A percentile compares a stretch with the other conserved stretches of the same genome.
Conservation (phyloP, 805 yeast genomes). For the Candida nanaspora region DNA sequence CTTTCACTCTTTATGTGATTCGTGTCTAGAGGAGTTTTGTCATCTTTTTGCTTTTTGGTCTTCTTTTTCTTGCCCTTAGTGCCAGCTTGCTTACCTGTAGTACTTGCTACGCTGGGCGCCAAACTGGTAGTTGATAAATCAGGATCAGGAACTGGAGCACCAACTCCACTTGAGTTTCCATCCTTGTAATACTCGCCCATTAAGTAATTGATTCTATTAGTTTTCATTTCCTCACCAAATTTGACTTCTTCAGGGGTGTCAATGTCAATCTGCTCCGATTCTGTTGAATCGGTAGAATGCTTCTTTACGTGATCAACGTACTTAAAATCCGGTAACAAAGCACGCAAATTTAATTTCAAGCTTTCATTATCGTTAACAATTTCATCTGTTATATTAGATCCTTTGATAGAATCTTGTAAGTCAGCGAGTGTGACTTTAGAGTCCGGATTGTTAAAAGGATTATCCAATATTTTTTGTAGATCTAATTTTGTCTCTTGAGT, state of each 20-base stretch:
- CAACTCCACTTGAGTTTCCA: too few species aligned
- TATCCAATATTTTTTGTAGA: conserved; percentile 31
- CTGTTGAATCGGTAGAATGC: neutral
- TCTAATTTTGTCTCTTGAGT: conserved; percentile 68
- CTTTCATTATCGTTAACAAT: conserved; percentile 12
- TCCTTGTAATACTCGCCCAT: neutral
- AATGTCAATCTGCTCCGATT: conserved; percentile 22
- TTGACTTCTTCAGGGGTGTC: conserved; percentile 43
- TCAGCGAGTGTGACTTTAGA: neutral
- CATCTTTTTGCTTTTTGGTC: too few species aligned
- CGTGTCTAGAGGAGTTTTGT: too few species aligned
- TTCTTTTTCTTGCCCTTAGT: too few species aligned
- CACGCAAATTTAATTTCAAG: conserved; percentile 15
- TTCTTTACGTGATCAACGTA: too few species aligned
- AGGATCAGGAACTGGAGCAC: too few species aligned
- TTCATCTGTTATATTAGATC: conserved; percentile 12
- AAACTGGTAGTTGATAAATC: neutral
- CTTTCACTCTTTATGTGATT: too few species aligned
- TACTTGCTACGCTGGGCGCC: neutral
- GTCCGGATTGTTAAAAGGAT: conserved; percentile 23
- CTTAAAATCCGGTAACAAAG: neutral
- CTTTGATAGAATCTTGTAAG: conserved; percentile 1
- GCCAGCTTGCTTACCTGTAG: too few species aligned
- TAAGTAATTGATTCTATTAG: conserved; percentile 22
- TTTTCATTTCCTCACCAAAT: conserved; percentile 42